phyloP scores from a whole-genome alignment of 495 filamentous ascomycete genomes.

The Terfezia claveryi region DNA sequence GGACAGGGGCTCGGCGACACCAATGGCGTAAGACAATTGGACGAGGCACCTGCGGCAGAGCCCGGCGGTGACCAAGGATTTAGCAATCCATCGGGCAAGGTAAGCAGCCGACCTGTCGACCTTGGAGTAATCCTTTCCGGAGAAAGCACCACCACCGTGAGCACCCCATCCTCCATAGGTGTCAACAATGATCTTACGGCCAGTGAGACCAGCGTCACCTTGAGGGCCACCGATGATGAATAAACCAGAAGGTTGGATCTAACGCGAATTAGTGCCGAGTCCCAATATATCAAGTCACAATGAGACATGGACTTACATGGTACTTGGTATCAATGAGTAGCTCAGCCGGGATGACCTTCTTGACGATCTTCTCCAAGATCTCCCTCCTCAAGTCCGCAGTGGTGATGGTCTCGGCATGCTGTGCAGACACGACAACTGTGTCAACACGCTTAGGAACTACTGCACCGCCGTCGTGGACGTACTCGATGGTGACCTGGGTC shows the following conservation, averaged over 20 bases:
- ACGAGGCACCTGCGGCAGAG: constrained; percentile 82
- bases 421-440: constrained; percentile 89
- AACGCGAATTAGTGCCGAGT: neutral
- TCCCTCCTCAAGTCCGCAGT: constrained; percentile 85
- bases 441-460: constrained; percentile 83
- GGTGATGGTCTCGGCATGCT: constrained; percentile 73
- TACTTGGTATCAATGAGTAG: constrained; percentile 89
- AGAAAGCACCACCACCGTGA: constrained; percentile 99
- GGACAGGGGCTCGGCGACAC: constrained; percentile 87
- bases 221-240: constrained; percentile 99
- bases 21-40: constrained; percentile 97
- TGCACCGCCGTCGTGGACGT: constrained; percentile 83
- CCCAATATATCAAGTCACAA: neutral
- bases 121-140: constrained; percentile 99
- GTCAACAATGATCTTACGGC: constrained; percentile 99
- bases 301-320: constrained; percentile 37
- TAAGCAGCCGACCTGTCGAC: constrained; percentile 97
- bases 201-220: constrained; percentile 95
- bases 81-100: constrained; percentile 93
- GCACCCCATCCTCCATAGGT: constrained; percentile 99
- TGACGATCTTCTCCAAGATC: constrained; percentile 93
- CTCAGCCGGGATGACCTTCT: constrained; percentile 74
- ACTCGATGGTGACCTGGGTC: constrained; percentile 98
- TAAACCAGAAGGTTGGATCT: constrained; percentile 92
- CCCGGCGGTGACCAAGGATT: constrained; percentile 76